Conservation (phyloP, 1,284 basidiomycete genomes). For the Tetrapyrgos nigripes region DNA sequence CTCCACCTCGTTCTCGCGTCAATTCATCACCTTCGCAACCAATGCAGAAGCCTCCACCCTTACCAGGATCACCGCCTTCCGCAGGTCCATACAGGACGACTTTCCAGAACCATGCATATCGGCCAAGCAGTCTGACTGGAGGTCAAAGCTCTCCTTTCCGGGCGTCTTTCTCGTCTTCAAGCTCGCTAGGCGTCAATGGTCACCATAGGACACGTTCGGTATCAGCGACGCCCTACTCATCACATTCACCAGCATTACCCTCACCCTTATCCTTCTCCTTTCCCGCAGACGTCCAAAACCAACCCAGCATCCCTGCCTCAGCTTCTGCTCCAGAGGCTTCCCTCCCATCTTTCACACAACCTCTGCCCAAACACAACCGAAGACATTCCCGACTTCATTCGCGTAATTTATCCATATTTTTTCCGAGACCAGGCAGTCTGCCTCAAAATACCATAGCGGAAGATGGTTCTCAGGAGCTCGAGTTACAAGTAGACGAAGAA, state of each 20-base stretch:
- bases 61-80: slow-evolving; percentile 40
- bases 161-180: slow-evolving; percentile 49
- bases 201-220: slow-evolving; percentile 62
- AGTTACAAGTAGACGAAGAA: slow-evolving; percentile 46
- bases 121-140: slow-evolving; percentile 31
- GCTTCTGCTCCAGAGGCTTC: slow-evolving; percentile 26
- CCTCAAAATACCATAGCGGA: slow-evolving; percentile 66
- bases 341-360: slow-evolving; percentile 19
- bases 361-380: slow-evolving; percentile 45
- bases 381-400: slow-evolving; percentile 84
- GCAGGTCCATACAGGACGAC: slow-evolving; percentile 46
- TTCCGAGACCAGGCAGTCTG: slow-evolving; percentile 79
- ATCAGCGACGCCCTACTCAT: slow-evolving; percentile 63
- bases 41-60: slow-evolving; percentile 36
- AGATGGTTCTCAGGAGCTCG: slow-evolving; percentile 64
- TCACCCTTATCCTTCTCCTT: slow-evolving; percentile 58
- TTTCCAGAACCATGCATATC: slow-evolving; percentile 39
- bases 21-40: slow-evolving; percentile 14
- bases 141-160: slow-evolving; percentile 55
- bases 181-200: slow-evolving; percentile 30
- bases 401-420: slow-evolving; percentile 90
- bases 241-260: slow-evolving; percentile 58
- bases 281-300: slow-evolving; percentile 37
- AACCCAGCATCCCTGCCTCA: slow-evolving; percentile 33
- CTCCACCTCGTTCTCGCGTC: slow-evolving; percentile 19